Base-by-base conservation (phyloP, 2,329 filamentous ascomycete species). In the Fusarium pininemorale region DNA sequence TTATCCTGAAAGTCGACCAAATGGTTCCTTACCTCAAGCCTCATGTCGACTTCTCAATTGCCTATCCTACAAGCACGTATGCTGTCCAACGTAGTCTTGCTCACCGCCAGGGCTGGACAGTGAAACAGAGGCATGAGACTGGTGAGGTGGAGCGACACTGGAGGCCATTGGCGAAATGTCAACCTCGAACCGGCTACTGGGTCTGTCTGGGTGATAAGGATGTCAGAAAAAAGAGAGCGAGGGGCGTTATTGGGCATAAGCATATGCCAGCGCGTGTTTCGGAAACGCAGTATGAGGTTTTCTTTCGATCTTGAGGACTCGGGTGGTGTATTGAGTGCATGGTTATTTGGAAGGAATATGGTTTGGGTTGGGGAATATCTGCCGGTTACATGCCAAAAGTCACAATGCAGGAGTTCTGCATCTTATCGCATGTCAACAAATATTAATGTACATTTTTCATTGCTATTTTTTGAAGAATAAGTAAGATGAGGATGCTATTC, bases 161-260 rank as follows among this genome's bases (percentile, higher is more conserved):
- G 77, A 63, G 76, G 24, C 63, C 62, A 18, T 35, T 79, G 28
- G 26, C 51, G 3, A 65, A 47, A 26, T 64, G 64, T 14, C 15
- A 35, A n/a, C 64, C 69, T 8, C 60, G 70, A 18, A 54, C 47
- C 2, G 79, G 79, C 9, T 80, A 80, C 37, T 80, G 79, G 77
- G 58, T 80, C 12, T 75, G 70, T 14, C n/a, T 79, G 18, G 78
- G 79, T 3, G 66, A 77, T 22, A 73, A 61, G 18, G 73, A 79
- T 37, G 38, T 67, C 0, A 44, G 18, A 8, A 62, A 11, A 5
- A 26, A 51, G 24, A 24, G 30, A 6, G 57, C 63, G 13, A 53
- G 30, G 14, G 18, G 28, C 20, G 3, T 48, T 3, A 32, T 50
- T 22, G 61, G 37, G 15, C 44, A 26, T 22, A 18, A 26, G 3